These are phyloP conservation scores for Geosiphon pyriformis DNA, from an alignment of 192 early-diverging fungal genomes.

Conservation along the genomic window DNA sequence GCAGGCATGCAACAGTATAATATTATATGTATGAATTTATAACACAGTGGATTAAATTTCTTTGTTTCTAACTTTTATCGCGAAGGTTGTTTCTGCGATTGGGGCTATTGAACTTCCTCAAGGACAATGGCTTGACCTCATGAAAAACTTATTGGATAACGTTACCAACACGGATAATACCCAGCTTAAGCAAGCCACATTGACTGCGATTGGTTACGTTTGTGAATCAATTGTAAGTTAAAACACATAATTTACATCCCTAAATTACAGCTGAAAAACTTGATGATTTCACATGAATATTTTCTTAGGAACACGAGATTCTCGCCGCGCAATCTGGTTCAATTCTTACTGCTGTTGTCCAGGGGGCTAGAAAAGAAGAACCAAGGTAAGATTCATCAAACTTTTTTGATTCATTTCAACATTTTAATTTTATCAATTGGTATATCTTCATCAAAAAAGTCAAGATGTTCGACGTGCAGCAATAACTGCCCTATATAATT, in stretches of 20 bases:
- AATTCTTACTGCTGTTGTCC: conserved; percentile 91
- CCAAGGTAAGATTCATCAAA: conserved; percentile 43
- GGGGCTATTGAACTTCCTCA: conserved; percentile 89
- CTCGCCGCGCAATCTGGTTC: conserved; percentile 77
- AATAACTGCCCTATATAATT: conserved; percentile 86
- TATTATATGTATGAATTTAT: background rate
- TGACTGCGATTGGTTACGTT: conserved; percentile 89
- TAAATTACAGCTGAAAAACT: background rate
- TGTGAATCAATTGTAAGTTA: conserved; percentile 82
- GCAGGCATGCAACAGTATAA: conserved; percentile 43
- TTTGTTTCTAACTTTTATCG: background rate
- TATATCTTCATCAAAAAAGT: conserved; percentile 38
- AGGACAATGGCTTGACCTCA: conserved; percentile 82
- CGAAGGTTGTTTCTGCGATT: conserved; percentile 80
- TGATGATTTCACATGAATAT: background rate
- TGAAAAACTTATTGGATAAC: conserved; percentile 73
- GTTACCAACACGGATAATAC: conserved; percentile 60
- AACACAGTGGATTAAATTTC: background rate
- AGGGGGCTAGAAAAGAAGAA: conserved; percentile 93
- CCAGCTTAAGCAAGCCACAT: conserved; percentile 69
- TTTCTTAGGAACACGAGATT: conserved; percentile 64
- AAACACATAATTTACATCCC: background rate
- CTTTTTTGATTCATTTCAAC: background rate
- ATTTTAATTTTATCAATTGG: background rate
- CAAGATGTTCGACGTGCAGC: conserved; percentile 86